Percentiles rank a stretch among this genome's conserved stretches.
These are phyloP conservation scores for Lyophyllum decastes DNA, from an alignment of 768 basidiomycete species.

Conservation along the genomic window DNA sequence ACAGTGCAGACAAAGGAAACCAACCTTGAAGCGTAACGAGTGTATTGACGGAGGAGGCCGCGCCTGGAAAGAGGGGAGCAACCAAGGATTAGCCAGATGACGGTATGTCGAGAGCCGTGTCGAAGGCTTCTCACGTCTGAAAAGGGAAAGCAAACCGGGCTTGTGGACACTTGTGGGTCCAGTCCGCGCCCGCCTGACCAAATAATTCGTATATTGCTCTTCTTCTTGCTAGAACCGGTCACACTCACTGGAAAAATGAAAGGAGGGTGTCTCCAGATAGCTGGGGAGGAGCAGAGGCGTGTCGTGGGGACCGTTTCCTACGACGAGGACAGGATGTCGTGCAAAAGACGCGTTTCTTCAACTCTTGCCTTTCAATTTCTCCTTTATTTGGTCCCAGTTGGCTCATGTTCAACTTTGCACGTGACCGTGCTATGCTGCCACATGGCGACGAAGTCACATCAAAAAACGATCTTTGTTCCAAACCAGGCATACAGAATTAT, in stretches of 20 bases:
- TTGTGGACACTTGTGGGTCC: conserved; percentile 61
- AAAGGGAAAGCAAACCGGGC: conserved; percentile 39
- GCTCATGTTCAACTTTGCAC: conserved; percentile 55
- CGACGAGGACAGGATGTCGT: conserved; percentile 23
- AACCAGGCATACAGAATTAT: neutral
- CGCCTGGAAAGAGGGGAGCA: conserved; percentile 42
- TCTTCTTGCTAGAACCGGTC: conserved; percentile 2
- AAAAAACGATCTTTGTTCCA: neutral
- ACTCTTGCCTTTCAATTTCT: conserved; percentile 29
- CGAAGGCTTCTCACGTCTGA: conserved; percentile 40
- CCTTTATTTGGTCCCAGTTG: conserved; percentile 47
- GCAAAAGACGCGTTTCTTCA: conserved; percentile 26
- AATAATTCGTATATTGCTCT: conserved; percentile 24
- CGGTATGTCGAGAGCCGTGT: conserved; percentile 22
- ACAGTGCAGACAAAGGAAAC: conserved; percentile 22
- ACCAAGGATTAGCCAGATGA: conserved; percentile 19
- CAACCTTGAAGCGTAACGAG: conserved; percentile 59
- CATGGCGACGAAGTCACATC: conserved; percentile 11
- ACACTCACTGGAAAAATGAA: conserved; percentile 25
- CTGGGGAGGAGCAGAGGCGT: conserved; percentile 16
- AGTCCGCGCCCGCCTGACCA: conserved; percentile 34
- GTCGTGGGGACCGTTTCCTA: conserved; percentile 14
- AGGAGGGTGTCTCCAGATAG: conserved; percentile 25
- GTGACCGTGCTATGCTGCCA: conserved; percentile 46
- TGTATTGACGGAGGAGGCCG: conserved; percentile 72